Conservation (phyloP, 1,139 yeast species). For the Geotrichum cucujoidarum region DNA sequence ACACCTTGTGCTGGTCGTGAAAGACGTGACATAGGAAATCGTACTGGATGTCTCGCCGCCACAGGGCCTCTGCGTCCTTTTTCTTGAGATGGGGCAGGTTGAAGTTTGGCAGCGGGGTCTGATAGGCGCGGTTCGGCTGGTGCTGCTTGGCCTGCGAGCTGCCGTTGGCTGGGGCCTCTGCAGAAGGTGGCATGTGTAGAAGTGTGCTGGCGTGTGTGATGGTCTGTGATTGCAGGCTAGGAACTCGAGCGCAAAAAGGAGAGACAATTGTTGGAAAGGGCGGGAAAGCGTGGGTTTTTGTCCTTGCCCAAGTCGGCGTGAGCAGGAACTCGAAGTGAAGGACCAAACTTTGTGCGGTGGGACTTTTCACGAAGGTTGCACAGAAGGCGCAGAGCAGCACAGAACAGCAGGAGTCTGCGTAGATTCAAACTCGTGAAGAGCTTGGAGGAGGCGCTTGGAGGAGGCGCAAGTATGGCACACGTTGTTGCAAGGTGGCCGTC, state of each 20-base stretch:
- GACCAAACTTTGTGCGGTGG: no score
- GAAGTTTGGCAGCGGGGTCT: conserved; percentile 35
- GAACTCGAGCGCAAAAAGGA: conserved; percentile 5
- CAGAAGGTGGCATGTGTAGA: background rate
- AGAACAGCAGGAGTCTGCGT: no score
- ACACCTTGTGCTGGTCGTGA: conserved; percentile 57
- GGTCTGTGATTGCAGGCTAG: conserved; percentile 8
- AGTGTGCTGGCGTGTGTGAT: background rate
- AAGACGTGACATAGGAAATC: conserved; percentile 66
- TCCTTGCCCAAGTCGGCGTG: conserved; percentile 8
- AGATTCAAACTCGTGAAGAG: no score
- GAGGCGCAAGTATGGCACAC: no score
- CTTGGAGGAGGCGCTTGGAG: no score
- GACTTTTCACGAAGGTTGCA: no score
- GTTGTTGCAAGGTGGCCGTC: no score
- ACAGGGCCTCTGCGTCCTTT: conserved; percentile 86
- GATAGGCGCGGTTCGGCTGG: conserved; percentile 7
- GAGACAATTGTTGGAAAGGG: background rate
- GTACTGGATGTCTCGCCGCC: conserved; percentile 84
- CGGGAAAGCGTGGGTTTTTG: conserved; percentile 5
- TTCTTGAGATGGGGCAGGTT: conserved; percentile 71
- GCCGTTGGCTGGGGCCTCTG: background rate
- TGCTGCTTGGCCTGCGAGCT: background rate
- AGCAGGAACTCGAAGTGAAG: no score
- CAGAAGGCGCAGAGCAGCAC: no score